Conservation (phyloP, 192 early-diverging fungal species). For the Coemansia sp. region DNA sequence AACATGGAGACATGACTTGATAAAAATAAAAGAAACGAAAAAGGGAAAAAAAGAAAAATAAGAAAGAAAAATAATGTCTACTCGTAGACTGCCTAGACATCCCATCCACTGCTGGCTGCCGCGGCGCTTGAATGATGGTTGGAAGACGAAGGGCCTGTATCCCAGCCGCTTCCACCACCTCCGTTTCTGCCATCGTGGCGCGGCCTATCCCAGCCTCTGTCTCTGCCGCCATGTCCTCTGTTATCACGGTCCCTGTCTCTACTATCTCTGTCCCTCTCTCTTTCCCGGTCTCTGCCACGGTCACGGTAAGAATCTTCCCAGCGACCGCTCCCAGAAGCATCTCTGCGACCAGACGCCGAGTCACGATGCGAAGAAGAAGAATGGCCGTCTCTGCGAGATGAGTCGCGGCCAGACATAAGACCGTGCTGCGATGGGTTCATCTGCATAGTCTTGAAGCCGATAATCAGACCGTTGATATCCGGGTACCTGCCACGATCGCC, state of each 20-base stretch:
- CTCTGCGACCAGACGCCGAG: background rate
- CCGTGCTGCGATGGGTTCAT: slow-evolving; percentile 25
- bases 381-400: background rate
- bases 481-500: slow-evolving; percentile 64
- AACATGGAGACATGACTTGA: background rate
- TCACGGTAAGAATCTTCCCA: background rate
- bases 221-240: slow-evolving; percentile 4
- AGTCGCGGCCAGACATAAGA: background rate
- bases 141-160: slow-evolving; percentile 12
- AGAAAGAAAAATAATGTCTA: too few species aligned
- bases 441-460: slow-evolving; percentile 74
- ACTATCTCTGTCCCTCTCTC: slow-evolving; percentile 2
- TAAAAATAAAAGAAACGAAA: background rate
- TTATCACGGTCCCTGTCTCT: slow-evolving; percentile 7
- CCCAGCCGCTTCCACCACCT: slow-evolving; percentile 12
- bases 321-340: background rate
- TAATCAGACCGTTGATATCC: slow-evolving; percentile 69
- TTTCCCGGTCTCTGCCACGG: background rate
- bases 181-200: background rate
- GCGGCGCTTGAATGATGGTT: slow-evolving; percentile 6
- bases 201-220: slow-evolving; percentile 1
- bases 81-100: slow-evolving; percentile 7
- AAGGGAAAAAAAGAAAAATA: background rate
- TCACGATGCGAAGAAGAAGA: background rate
- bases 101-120: slow-evolving; percentile 22